phyloP scores from a whole-genome alignment of 352 stramenopile genomes.

The Phytophthora cactorum region DNA sequence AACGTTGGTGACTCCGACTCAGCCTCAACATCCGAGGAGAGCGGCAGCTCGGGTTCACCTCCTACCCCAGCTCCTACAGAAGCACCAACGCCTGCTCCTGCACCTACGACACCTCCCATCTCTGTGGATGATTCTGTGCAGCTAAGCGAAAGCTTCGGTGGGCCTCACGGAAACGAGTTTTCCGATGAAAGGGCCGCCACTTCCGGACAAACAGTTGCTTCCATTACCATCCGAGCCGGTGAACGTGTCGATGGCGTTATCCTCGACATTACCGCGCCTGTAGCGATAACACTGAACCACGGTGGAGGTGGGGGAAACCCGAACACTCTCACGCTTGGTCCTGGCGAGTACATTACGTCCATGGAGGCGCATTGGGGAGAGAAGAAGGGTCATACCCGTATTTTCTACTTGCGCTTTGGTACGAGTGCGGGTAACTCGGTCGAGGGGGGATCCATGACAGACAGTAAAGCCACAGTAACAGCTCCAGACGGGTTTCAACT shows the following conservation, averaged over 20 bases:
- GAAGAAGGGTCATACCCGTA: slow-evolving; percentile 7
- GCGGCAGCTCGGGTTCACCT: no score
- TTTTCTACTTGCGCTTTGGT: slow-evolving; percentile 22
- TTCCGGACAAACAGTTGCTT: neutral
- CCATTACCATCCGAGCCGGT: neutral
- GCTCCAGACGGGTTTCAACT: slow-evolving; percentile 16
- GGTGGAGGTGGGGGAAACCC: slow-evolving; percentile 5
- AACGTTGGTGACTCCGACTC: neutral
- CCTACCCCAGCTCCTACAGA: neutral
- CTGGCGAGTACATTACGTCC: slow-evolving; percentile 14
- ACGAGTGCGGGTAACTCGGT: slow-evolving; percentile 17
- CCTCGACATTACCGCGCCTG: slow-evolving; percentile 11
- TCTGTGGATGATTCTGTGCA: neutral
- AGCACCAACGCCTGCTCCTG: neutral
- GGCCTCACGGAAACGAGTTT: slow-evolving; percentile 1
- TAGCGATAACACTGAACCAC: slow-evolving; percentile 7
- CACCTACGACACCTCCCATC: neutral
- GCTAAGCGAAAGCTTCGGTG: neutral
- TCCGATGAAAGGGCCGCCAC: neutral
- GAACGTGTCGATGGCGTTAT: slow-evolving; percentile 2
- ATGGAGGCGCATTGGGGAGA: slow-evolving; percentile 18
- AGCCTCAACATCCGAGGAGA: neutral
- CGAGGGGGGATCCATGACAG: slow-evolving; percentile 10
- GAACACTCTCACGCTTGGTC: slow-evolving; percentile 11
- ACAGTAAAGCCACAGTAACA: slow-evolving; percentile 5